Evolutionary conservation across 1,284 basidiomycete species (phyloP), one percentile per base, ranked within the genome.

Genomic region (Ceratobasidium sp.): DNA sequence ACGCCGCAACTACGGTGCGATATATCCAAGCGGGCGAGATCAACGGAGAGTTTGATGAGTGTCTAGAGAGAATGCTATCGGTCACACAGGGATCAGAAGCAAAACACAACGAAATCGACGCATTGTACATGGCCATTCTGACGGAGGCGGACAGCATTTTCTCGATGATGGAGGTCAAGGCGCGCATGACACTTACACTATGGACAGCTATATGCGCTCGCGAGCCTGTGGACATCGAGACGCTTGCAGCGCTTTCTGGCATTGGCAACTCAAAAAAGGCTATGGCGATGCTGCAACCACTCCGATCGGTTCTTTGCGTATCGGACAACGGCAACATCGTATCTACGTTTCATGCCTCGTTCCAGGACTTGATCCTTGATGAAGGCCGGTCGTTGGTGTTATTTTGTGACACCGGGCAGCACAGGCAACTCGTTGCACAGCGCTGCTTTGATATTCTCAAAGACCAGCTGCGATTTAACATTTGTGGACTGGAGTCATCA

Each of bases 61-160:
- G n/a, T n/a, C n/a, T n/a, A n/a, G n/a, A n/a, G n/a, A n/a, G n/a
- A n/a, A n/a, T n/a, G n/a, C n/a, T n/a, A n/a, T n/a, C n/a, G n/a
- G n/a, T n/a, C n/a, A n/a, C n/a, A n/a, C n/a, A n/a, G n/a, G n/a
- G n/a, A n/a, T n/a, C n/a, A n/a, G n/a, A n/a, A n/a, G n/a, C n/a
- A n/a, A n/a, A n/a, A n/a, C 56, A 58, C 40, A 40, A 45, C 4
- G 40, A 43, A 22, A 32, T 58, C 25, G 56, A 58, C n/a, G 40
- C 4, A 31, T 31, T 58, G n/a, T 58, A 58, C 27, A 32, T 8
- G 4, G n/a, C 58, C 34, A 34, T 50, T n/a, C 58, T 62, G 5
- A 8, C 58, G 15, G 45, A 25, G 5, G 27, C 43, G 31, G 38
- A 17, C 38, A 17, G 17, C 17, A n/a, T n/a, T n/a, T 31, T 45